Base-by-base conservation (phyloP, 1,284 basidiomycete genomes). In the Cutaneotrichosporon cavernicola region DNA sequence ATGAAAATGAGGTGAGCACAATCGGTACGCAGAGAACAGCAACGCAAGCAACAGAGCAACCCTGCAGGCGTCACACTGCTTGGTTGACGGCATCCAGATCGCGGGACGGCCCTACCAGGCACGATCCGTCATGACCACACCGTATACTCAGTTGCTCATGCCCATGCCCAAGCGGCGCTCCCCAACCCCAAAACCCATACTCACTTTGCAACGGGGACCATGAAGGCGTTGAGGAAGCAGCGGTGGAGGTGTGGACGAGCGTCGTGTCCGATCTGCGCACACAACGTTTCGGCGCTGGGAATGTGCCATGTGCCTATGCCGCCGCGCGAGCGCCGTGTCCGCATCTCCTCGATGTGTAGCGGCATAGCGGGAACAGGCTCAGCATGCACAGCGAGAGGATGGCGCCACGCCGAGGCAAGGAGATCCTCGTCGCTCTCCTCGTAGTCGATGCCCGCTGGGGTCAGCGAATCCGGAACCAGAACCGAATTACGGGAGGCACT, bases 261-360 rank as follows among this genome's bases (percentile, higher is more conserved):
- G 21, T 58, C 40, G 16, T 58, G 56, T 7, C 56, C 56, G 43
- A 58, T 58, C 18, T 58, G 56, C 21, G 56, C 56, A 31, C 56
- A 58, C 38, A 58, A 43, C 8, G 40, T 47, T 11, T 58, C 56
- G 43, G 56, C 56, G 26, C 56, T 58, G 10, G 56, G 56, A 13
- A 58, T 49, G 40, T 47, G 40, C 56, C 56, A 58, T n/a, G 56
- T 58, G 9, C 43, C 56, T 31, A 34, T 8, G 30, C 51, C 49
- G 21, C 49, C 51, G 51, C 51, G 51, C 8, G 51, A 11, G 13
- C 18, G 26, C 31, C 31, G 30, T 5, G 51, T 53, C 51, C 30
- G 13, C 26, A 53, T 53, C 30, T 53, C 51, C 31, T 53, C 51
- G 31, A 53, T 31, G 16, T 53, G 51, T 16, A 34, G 30, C 18